Percentiles rank a stretch among this genome's conserved stretches.
These are phyloP conservation scores for Amanita muscaria DNA, from an alignment of 768 basidiomycete genomes.

Conservation along the genomic window DNA sequence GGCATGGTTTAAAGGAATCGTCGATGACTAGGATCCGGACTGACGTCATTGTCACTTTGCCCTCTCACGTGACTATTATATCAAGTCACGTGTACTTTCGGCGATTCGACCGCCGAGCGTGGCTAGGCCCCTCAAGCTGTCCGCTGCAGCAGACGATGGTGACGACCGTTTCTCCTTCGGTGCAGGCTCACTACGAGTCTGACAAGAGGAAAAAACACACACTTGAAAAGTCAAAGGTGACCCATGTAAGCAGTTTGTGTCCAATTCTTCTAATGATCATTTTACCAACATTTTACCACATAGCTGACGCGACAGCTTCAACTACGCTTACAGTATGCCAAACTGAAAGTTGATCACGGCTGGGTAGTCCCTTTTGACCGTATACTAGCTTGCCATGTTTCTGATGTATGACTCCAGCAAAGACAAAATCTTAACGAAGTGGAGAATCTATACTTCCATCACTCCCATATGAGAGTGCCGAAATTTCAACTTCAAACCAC, in stretches of 20 bases:
- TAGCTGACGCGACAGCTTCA: constrained; percentile 67
- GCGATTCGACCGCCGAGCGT: constrained; percentile 1
- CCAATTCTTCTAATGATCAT: background rate
- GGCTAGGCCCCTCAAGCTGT: too few relatives aligned
- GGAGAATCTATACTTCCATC: constrained; percentile 74
- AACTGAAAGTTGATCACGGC: constrained; percentile 72
- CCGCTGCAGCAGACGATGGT: constrained; percentile 22
- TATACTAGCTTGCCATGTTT: background rate
- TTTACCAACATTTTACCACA: background rate
- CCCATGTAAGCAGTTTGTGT: constrained; percentile 35
- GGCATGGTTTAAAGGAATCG: constrained; percentile 39
- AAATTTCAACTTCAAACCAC: constrained; percentile 1
- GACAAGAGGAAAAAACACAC: constrained; percentile 42
- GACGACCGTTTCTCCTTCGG: constrained; percentile 19
- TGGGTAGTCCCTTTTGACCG: constrained; percentile 44
- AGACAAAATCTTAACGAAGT: constrained; percentile 74
- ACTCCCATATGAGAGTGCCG: constrained; percentile 41
- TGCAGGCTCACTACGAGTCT: constrained; percentile 25
- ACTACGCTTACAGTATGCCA: constrained; percentile 67
- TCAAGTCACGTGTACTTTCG: constrained; percentile 10
- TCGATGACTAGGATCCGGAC: background rate
- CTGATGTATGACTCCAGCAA: constrained; percentile 40
- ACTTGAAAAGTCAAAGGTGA: constrained; percentile 47
- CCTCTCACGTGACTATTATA: constrained; percentile 13
- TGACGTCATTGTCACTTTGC: background rate